phyloP scores from a whole-genome alignment of 2,329 filamentous ascomycete genomes.

The Tolypocladium ophioglossoides region DNA sequence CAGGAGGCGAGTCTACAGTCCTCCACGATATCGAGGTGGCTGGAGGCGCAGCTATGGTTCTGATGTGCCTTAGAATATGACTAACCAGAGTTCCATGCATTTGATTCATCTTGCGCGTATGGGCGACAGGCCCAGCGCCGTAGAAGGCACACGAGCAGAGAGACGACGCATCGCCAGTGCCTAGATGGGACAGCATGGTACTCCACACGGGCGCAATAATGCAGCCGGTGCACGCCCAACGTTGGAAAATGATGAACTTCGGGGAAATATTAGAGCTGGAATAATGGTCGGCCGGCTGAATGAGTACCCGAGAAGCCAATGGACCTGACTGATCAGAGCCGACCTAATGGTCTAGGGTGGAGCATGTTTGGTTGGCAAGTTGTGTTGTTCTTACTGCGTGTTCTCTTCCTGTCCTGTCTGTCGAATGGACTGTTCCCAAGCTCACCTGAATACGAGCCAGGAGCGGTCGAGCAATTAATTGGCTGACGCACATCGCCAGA shows the following conservation, averaged over 20 bases:
- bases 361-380: neutral
- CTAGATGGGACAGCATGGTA: neutral
- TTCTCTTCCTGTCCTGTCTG: neutral
- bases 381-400: neutral
- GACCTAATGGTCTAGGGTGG: neutral
- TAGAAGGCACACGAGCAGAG: no score
- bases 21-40: neutral
- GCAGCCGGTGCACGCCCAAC: no score
- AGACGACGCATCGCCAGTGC: neutral
- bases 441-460: neutral
- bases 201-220: neutral
- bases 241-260: no score
- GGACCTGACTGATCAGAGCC: neutral
- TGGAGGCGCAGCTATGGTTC: neutral
- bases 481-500: neutral
- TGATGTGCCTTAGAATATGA: neutral
- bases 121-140: neutral
- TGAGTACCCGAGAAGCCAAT: neutral
- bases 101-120: neutral
- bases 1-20: neutral
- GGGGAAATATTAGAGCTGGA: neutral
- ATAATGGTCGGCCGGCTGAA: neutral
- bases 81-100: no score
- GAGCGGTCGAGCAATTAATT: neutral
- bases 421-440: neutral